Conservation (phyloP, 2,329 filamentous ascomycete species). For the Ophiostoma quercus region DNA sequence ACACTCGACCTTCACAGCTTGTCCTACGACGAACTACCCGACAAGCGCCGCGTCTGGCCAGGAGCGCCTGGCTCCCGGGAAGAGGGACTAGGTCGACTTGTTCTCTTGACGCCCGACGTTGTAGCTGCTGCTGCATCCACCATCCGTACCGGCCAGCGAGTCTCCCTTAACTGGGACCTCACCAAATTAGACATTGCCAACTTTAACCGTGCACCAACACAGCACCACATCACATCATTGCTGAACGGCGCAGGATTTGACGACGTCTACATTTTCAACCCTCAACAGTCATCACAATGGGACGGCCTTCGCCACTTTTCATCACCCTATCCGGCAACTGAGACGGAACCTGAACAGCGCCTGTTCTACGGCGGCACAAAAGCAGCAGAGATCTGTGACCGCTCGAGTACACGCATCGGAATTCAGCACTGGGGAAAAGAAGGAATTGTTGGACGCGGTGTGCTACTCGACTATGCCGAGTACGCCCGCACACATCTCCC, state of each 20-base stretch:
- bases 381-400: constrained; percentile 42
- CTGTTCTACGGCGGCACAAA: constrained; percentile 48
- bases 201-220: constrained; percentile 27
- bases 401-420: constrained; percentile 42
- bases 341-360: constrained; percentile 38
- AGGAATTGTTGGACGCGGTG: constrained; percentile 47
- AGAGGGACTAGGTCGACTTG: constrained; percentile 49
- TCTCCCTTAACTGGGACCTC: constrained; percentile 43
- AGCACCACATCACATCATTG: constrained; percentile 39
- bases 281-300: constrained; percentile 45
- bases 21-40: constrained; percentile 42
- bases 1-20: constrained; percentile 18
- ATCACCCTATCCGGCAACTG: constrained; percentile 28
- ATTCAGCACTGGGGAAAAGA: constrained; percentile 35
- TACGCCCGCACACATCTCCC: constrained; percentile 33
- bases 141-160: constrained; percentile 47
- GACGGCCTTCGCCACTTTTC: constrained; percentile 46
- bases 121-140: constrained; percentile 47
- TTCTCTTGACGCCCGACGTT: constrained; percentile 47
- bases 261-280: constrained; percentile 44
- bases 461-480: constrained; percentile 46
- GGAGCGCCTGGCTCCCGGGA: constrained; percentile 42
- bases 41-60: constrained; percentile 45
- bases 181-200: constrained; percentile 35
- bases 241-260: constrained; percentile 32